Base-by-base conservation (phyloP, 352 stramenopile species). In the Phytophthora pseudosyringae region DNA sequence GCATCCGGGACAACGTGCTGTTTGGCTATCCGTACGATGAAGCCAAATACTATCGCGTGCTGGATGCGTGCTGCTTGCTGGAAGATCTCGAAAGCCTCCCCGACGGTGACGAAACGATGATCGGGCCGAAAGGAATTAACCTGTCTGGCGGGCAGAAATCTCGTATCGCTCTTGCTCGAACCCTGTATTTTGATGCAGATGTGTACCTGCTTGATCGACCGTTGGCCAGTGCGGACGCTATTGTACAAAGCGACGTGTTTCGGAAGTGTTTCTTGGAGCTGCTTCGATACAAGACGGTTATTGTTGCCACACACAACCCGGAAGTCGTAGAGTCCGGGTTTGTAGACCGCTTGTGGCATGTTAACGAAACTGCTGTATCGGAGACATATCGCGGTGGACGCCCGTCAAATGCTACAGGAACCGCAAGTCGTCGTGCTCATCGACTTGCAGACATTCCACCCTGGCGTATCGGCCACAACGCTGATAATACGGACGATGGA, bases 1-100 rank as follows among this genome's bases (percentile, higher is more conserved):
- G 89, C 7, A 67, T 99, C 1, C 76, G 77, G 6, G 89, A 98
- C 32, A 99, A 99, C 70, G 95, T 99, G 50, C 69, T 98, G 11
- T 99, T 98, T 70, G 91, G 93, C 13, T 73, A 80, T 21, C 54
- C 52, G 5, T 92, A 74, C 35, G 56, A 83, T 46, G 69, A 75
- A 49, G 18, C 35, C 12, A 82, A 79, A 53, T 87, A 90, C 40
- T 53, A 54, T 49, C 53, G 68, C 5, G 71, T 86, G 1, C 39
- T 88, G n/a, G 74, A 84, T 29, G 73, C 62, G 13, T 87, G 76
- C 21, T 79, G 77, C 25, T 64, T 88, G 38, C n/a, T 86, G 15
- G 68, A 70, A 32, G 79, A 88, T 25, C 69, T 88, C 12, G 63
- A 76, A 15, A 64, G 61, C 2, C 58, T 81, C 5, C 62, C 67